Evolutionary conservation across 306 rosid genomes (phyloP).

Genomic region (Argentina anserina): DNA sequence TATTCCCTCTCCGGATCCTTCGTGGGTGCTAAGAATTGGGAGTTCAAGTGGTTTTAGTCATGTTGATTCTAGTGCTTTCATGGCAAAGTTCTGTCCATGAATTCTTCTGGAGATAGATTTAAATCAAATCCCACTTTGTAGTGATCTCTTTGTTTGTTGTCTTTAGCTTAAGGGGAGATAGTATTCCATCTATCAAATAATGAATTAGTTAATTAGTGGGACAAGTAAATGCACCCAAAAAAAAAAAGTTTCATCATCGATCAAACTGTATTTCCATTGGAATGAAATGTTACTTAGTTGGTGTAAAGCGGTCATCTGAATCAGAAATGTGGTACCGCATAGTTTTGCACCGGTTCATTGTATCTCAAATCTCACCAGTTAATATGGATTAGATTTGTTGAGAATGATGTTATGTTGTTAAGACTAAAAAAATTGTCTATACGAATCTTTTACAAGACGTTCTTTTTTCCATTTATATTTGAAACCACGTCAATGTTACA

Average conservation of each 20-base stretch:
- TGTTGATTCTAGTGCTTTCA: conserved; percentile 68
- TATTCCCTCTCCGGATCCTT: conserved; percentile 57
- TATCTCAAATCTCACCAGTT: too few relatives aligned
- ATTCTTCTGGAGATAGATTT: conserved; percentile 59
- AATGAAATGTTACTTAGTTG: too few relatives aligned
- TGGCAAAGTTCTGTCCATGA: conserved; percentile 68
- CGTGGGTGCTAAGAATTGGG: conserved; percentile 76
- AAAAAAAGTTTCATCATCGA: not conserved
- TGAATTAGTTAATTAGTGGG: not conserved
- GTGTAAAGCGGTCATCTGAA: too few relatives aligned
- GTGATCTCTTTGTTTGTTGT: not conserved
- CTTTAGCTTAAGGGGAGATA: not conserved
- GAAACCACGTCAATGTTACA: too few relatives aligned
- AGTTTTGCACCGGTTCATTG: too few relatives aligned
- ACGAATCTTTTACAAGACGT: too few relatives aligned
- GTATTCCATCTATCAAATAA: not conserved
- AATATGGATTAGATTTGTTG: too few relatives aligned
- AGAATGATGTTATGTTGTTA: too few relatives aligned
- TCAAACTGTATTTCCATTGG: not conserved
- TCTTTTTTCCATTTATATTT: too few relatives aligned
- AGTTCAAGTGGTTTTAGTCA: conserved; percentile 52
- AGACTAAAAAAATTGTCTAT: too few relatives aligned
- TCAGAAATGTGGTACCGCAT: too few relatives aligned
- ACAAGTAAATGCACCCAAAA: not conserved
- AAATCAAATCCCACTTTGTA: not conserved